Base-by-base conservation (phyloP, 2,329 filamentous ascomycete species). In the Claviceps arundinis region DNA sequence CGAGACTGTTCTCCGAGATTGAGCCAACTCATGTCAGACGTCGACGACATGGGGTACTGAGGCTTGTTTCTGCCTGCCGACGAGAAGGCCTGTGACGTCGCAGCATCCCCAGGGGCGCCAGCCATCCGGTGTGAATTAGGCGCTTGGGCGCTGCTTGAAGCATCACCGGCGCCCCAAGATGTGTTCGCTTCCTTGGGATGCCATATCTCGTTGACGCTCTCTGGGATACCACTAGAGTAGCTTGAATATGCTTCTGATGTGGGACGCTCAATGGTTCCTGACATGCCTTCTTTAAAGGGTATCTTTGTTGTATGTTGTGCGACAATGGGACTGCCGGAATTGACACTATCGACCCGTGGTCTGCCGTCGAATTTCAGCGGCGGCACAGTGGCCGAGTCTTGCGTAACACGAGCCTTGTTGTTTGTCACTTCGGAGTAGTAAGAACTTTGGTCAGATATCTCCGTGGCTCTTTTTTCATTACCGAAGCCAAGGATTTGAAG, bases 11-110 rank as follows among this genome's bases (percentile, higher is more conserved):
- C 76, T 47, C 81, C 82, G 17, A 89, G 73, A 61, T 89, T 89
- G 56, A 90, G 68, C 86, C 86, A 90, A 67, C 84, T 87, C 83
- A 89, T 87, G 64, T 89, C 86, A 49, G 75, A 76, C 6, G 70
- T 71, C 26, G 72, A 64, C 47, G 76, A 71, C 66, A 69, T 73
- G 22, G 69, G 65, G 34, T 78, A 68, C 58, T 76, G 76, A 17
- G 74, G 74, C 57, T 77, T 74, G 50, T 65, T 67, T 61, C 70
- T 76, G 53, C 74, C 63, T 44, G 66, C 67, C 6, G 63, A 60
- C 41, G 63, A 59, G 17, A 30, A 34, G 16, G 64, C 59, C n/a
- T 64, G 60, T 37, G 62, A 58, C 13, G 59, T 58, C 17, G 68
- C 56, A 22, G 56, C 62, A 2, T 61, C 56, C 51, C 67, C 68